phyloP scores from a whole-genome alignment of 1,284 basidiomycete species.

The Microbotryum silenes-acaulis region DNA sequence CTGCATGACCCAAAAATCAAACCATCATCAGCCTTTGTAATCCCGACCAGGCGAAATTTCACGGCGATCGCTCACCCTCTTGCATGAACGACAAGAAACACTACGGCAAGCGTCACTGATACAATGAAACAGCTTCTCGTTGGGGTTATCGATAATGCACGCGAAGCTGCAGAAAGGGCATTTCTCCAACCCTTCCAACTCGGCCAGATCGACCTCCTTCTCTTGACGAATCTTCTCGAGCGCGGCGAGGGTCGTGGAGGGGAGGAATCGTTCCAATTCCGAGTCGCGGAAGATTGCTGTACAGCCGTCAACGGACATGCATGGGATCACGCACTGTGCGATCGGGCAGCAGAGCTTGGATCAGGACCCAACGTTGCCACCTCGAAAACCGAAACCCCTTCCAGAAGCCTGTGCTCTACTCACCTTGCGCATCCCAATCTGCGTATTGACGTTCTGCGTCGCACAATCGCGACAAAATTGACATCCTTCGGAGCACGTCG shows the following conservation, averaged over 20 bases:
- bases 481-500: constrained; percentile 32
- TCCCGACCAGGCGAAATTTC: too few relatives aligned
- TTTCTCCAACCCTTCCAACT: constrained; percentile 28
- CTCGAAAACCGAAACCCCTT: too few relatives aligned
- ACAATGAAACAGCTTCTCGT: constrained; percentile 33
- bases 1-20: constrained; percentile 2
- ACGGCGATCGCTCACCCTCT: constrained; percentile 17
- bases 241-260: constrained; percentile 23
- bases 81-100: constrained; percentile 33
- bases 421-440: constrained; percentile 30
- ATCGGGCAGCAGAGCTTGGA: not conserved
- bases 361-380: not conserved
- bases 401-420: too few relatives aligned
- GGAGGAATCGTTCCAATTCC: constrained; percentile 29
- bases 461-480: constrained; percentile 36
- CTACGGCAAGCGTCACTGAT: constrained; percentile 29
- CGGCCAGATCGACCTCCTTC: constrained; percentile 33
- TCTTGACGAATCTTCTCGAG: constrained; percentile 35
- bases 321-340: constrained; percentile 24
- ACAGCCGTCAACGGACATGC: constrained; percentile 36
- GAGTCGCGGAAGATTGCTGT: constrained; percentile 24
- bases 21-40: too few relatives aligned
- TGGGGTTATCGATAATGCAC: constrained; percentile 33
- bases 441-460: constrained; percentile 27
- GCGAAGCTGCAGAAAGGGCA: constrained; percentile 37